Percentiles rank a stretch among this genome's conserved stretches.
Conservation (phyloP, 2,329 filamentous ascomycete species). For the Neodidymelliopsis sp. region DNA sequence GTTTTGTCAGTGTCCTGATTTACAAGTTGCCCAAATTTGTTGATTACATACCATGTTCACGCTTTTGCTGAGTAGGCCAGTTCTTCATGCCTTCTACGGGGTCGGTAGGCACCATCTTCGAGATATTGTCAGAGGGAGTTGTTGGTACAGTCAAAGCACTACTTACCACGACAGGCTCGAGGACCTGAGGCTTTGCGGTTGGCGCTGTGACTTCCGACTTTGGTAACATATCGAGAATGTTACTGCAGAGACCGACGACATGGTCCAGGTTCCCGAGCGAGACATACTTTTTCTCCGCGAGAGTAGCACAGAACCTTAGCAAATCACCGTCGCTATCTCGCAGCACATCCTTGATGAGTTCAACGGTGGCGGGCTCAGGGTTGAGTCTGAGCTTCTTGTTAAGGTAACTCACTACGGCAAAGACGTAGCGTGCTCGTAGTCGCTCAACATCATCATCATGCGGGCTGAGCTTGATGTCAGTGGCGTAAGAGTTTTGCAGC, state of each 20-base stretch:
- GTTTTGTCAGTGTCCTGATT: constrained; percentile 14
- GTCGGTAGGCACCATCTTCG: constrained; percentile 2
- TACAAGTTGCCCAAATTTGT: too few relatives aligned
- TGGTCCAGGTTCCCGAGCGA: constrained; percentile 30
- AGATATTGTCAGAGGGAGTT: not conserved
- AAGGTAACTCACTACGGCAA: constrained; percentile 31
- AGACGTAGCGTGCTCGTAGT: constrained; percentile 26
- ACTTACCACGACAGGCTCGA: too few relatives aligned
- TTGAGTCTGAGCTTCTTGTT: constrained; percentile 25
- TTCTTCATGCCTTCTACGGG: constrained; percentile 20
- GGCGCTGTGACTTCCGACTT: constrained; percentile 15
- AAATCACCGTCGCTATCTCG: constrained; percentile 30
- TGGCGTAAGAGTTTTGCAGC: constrained; percentile 23
- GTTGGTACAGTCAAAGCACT: not conserved
- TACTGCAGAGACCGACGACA: constrained; percentile 32
- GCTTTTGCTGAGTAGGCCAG: constrained; percentile 43
- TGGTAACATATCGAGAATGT: constrained; percentile 26
- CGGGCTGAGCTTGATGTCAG: constrained; percentile 5
- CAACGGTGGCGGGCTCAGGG: constrained; percentile 12
- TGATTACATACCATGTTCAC: constrained; percentile 37
- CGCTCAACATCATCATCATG: constrained; percentile 22
- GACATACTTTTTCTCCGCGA: constrained; percentile 31
- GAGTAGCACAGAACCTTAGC: constrained; percentile 28
- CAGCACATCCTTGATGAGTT: constrained; percentile 25
- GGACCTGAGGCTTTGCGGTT: not conserved